Base-by-base conservation (phyloP, 352 stramenopile species). In the Phytophthora ohioensis region DNA sequence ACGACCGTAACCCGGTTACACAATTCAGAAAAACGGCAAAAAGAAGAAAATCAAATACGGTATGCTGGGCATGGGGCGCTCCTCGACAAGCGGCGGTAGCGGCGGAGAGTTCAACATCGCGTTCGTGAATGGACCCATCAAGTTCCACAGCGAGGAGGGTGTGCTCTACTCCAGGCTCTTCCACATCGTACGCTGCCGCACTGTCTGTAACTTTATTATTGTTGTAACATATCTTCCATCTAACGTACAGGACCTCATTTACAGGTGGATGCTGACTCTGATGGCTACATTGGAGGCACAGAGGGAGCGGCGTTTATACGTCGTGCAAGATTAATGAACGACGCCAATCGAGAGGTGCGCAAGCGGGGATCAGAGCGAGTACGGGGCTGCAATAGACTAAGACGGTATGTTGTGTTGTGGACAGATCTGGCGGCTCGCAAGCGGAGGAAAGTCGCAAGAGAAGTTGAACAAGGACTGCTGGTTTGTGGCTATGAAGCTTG, bases 401-500 rank as follows among this genome's bases (percentile, higher is more conserved):
- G 38, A 11, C 10, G 27, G 43, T 58, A 0, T 34, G 35, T 6
- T 17, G 27, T 54, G 39, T 47, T 54, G 4, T n/a, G 13, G 12
- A 41, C 47, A 96, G 87, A 93, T 96, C 41, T 97, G 90, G 90
- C 80, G 91, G 6, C 68, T 96, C 35, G 87, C 91, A 12, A 96
- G 91, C 66, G 91, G 91, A n/a, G 91, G 91, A 67, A 93, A 91
- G 56, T 97, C 90, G 10, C 86, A 96, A 49, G 76, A 93, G 31
- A 93, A 91, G 57, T 71, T 97, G 10, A 92, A 92, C 65, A 94
- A 95, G 51, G 88, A 96, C 69, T 92, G 84, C 75, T 97, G 90
- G 90, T 94, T 97, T 60, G 83, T 97, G 31, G 90, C 91, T 9
- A 95, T 95, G 87, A 97, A 96, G 61, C 82, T 97, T 27, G 91